Evolutionary conservation across 805 yeast species (phyloP).

Genomic region (Hanseniaspora occidentalis): DNA sequence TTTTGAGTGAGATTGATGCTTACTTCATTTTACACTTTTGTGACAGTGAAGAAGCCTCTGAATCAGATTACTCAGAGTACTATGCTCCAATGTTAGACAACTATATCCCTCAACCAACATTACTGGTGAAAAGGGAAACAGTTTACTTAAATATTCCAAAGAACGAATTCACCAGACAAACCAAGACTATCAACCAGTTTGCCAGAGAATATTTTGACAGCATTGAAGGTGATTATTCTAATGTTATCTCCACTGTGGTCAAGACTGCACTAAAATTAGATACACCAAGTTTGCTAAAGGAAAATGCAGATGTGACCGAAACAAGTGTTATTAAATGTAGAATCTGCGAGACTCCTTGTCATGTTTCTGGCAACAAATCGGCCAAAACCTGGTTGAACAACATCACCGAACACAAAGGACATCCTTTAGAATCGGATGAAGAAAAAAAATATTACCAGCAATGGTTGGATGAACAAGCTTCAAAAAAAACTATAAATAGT

Average conservation of each 20-base stretch:
- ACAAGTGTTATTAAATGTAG: slow-evolving; percentile 29
- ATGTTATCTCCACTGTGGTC: slow-evolving; percentile 85
- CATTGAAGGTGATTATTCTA: slow-evolving; percentile 71
- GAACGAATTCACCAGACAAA: background rate
- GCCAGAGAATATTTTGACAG: slow-evolving; percentile 57
- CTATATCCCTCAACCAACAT: slow-evolving; percentile 9
- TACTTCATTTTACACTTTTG: slow-evolving; percentile 31
- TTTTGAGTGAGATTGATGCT: slow-evolving; percentile 52
- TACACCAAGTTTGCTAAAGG: slow-evolving; percentile 26
- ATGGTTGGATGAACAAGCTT: slow-evolving; percentile 17
- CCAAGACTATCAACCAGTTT: slow-evolving; percentile 69
- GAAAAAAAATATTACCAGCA: slow-evolving; percentile 27
- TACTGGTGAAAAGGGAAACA: slow-evolving; percentile 12
- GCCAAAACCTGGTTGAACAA: slow-evolving; percentile 56
- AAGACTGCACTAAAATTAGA: slow-evolving; percentile 73
- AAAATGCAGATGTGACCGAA: background rate
- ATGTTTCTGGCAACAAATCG: slow-evolving; percentile 23
- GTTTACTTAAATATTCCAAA: slow-evolving; percentile 24
- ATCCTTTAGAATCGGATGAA: slow-evolving; percentile 31
- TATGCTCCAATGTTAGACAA: slow-evolving; percentile 21
- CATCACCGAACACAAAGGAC: slow-evolving; percentile 51
- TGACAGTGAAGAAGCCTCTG: slow-evolving; percentile 11
- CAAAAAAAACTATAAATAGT: background rate
- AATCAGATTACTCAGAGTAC: slow-evolving; percentile 27
- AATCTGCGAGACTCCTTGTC: slow-evolving; percentile 44